Conservation (phyloP, 768 basidiomycete genomes). For the Panellus pusillus region DNA sequence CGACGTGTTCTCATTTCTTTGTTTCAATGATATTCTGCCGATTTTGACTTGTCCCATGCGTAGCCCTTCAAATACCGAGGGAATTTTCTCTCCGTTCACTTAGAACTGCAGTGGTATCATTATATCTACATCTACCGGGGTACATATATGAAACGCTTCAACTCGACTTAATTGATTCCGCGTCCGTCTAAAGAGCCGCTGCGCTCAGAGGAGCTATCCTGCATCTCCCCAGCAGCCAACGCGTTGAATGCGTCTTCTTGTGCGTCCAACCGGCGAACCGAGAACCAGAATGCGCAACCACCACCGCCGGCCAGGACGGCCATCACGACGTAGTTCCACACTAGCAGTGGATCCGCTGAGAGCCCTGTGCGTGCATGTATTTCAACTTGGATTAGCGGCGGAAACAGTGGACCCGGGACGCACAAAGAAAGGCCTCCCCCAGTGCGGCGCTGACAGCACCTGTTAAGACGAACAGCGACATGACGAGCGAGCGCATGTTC, state of each 20-base stretch:
- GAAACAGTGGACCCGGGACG: slow-evolving; percentile 24
- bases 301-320: slow-evolving; percentile 52
- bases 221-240: not conserved
- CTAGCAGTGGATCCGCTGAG: slow-evolving; percentile 67
- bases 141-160: too few relatives aligned
- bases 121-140: too few relatives aligned
- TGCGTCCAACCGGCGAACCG: slow-evolving; percentile 1
- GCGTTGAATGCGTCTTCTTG: slow-evolving; percentile 2
- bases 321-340: slow-evolving; percentile 73
- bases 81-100: too few relatives aligned
- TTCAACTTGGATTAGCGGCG: too few relatives aligned
- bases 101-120: too few relatives aligned
- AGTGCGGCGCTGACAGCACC: slow-evolving; percentile 60
- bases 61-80: too few relatives aligned
- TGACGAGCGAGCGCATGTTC: slow-evolving; percentile 87
- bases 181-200: too few relatives aligned
- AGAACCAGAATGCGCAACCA: slow-evolving; percentile 52
- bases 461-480: slow-evolving; percentile 65
- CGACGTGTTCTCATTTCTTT: too few relatives aligned
- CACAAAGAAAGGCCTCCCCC: slow-evolving; percentile 72
- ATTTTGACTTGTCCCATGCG: too few relatives aligned
- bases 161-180: too few relatives aligned
- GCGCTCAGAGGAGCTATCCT: too few relatives aligned
- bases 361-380: slow-evolving; percentile 41
- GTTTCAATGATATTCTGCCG: too few relatives aligned